These are phyloP conservation scores for Coemansia aciculifera DNA, from an alignment of 192 early-diverging fungal genomes.

Conservation along the genomic window DNA sequence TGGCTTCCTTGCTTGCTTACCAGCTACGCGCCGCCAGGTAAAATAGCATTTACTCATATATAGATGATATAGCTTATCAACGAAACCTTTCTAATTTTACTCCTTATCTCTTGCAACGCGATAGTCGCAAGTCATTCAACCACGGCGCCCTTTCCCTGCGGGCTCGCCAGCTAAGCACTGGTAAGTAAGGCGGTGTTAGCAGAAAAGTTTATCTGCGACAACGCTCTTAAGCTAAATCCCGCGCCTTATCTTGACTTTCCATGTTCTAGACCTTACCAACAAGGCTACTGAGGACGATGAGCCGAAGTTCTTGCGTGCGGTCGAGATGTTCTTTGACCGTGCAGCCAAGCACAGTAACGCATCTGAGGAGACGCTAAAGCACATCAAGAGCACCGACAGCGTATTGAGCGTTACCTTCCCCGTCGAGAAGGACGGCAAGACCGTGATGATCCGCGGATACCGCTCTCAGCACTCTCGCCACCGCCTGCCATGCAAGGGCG, in stretches of 20 bases:
- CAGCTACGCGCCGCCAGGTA: constrained; percentile 25
- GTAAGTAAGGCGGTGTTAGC: not conserved
- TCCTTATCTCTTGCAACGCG: not conserved
- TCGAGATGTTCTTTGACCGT: constrained; percentile 70
- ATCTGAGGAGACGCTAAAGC: constrained; percentile 58
- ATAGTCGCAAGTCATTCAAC: constrained; percentile 2
- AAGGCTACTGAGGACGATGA: constrained; percentile 64
- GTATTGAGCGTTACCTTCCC: constrained; percentile 77
- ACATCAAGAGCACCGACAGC: constrained; percentile 72
- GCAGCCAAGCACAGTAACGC: constrained; percentile 69
- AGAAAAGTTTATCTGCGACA: constrained; percentile 11
- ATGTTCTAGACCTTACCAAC: constrained; percentile 22
- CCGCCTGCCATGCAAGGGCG: constrained; percentile 76
- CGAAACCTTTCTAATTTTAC: not conserved
- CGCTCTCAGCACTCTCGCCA: constrained; percentile 85
- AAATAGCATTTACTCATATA: not conserved
- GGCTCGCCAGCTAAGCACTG: constrained; percentile 4
- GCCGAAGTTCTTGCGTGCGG: constrained; percentile 70
- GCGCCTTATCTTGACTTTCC: not conserved
- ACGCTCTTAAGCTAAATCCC: constrained; percentile 18
- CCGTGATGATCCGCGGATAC: constrained; percentile 73
- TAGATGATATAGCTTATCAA: not conserved
- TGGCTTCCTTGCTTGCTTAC: constrained; percentile 16
- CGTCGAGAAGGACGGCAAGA: constrained; percentile 67
- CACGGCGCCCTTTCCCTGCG: not conserved